A percentile compares a stretch with the other conserved stretches of the same genome.
phyloP scores from a whole-genome alignment of 2,329 filamentous ascomycete genomes.

The Scorias spongiosa region DNA sequence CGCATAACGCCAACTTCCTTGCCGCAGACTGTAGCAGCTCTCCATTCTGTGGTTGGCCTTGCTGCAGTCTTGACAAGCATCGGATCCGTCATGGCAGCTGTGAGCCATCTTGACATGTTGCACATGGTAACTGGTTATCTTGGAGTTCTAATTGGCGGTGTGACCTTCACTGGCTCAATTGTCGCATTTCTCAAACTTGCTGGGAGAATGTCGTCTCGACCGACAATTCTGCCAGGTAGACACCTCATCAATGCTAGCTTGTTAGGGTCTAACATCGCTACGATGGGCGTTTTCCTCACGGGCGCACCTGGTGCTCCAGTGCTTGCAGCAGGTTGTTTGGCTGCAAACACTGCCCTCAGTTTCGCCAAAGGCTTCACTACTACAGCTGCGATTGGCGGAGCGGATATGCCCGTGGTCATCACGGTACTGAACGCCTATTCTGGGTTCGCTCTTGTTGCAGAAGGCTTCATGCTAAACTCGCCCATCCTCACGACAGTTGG shows the following conservation, averaged over 20 bases:
- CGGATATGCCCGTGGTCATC: slow-evolving; percentile 86
- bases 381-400: slow-evolving; percentile 77
- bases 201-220: slow-evolving; percentile 65
- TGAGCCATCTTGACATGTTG: slow-evolving; percentile 51
- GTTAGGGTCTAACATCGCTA: slow-evolving; percentile 61
- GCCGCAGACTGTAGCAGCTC: slow-evolving; percentile 74
- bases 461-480: slow-evolving; percentile 85
- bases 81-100: slow-evolving; percentile 64
- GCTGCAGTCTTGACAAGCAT: slow-evolving; percentile 80
- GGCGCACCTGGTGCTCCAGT: slow-evolving; percentile 66
- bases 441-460: slow-evolving; percentile 76
- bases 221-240: slow-evolving; percentile 55
- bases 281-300: slow-evolving; percentile 70
- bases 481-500: slow-evolving; percentile 72
- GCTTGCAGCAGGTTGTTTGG: slow-evolving; percentile 64
- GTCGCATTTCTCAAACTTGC: slow-evolving; percentile 81
- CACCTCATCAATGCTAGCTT: slow-evolving; percentile 63
- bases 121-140: slow-evolving; percentile 78
- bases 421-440: slow-evolving; percentile 84
- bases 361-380: slow-evolving; percentile 82
- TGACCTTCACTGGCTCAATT: slow-evolving; percentile 83
- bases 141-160: slow-evolving; percentile 65
- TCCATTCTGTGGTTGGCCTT: slow-evolving; percentile 81
- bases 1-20: slow-evolving; percentile 78
- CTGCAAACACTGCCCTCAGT: slow-evolving; percentile 60